Percentiles rank a stretch among this genome's conserved stretches.
Evolutionary conservation across 1,139 yeast genomes (phyloP).

Genomic region (Suhomyces chickasaworum): DNA sequence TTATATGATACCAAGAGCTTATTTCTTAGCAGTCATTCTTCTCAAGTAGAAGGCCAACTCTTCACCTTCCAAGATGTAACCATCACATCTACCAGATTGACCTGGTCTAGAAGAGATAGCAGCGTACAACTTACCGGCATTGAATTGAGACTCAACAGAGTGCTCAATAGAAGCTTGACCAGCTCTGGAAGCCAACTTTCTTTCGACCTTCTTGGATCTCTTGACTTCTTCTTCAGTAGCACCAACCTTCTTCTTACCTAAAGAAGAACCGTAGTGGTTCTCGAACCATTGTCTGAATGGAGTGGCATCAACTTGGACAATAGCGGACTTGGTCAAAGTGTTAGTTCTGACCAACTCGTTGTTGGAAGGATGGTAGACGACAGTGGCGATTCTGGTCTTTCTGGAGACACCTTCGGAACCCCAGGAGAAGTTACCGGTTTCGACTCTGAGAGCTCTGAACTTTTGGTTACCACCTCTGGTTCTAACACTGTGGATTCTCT

Average conservation of each 20-base stretch:
- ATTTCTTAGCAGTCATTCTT: constrained; percentile 99
- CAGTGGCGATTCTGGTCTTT: constrained; percentile 98
- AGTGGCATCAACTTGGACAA: constrained; percentile 99
- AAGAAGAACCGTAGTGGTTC: constrained; percentile 92
- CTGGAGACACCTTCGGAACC: constrained; percentile 98
- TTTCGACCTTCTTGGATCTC: constrained; percentile 82
- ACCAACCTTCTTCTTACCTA: constrained; percentile 74
- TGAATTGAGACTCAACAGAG: constrained; percentile 94
- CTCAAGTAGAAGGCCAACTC: constrained; percentile 99
- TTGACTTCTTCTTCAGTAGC: constrained; percentile 54
- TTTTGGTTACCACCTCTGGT: constrained; percentile 99
- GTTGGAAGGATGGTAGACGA: constrained; percentile 99
- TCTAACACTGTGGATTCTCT: constrained; percentile 99
- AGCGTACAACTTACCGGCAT: constrained; percentile 99
- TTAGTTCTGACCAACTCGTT: constrained; percentile 99
- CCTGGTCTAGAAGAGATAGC: constrained; percentile 99
- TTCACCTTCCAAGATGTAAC: constrained; percentile 99
- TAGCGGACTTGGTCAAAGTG: constrained; percentile 98
- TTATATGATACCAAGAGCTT: constrained; percentile 34
- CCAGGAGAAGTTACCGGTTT: constrained; percentile 99
- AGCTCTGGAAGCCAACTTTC: constrained; percentile 92
- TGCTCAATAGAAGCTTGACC: constrained; percentile 80
- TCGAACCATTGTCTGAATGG: constrained; percentile 99
- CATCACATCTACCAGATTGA: constrained; percentile 99
- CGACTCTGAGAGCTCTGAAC: constrained; percentile 99